These are phyloP conservation scores for Oryza longistaminata DNA, from an alignment of 176 grass and related monocot genomes.

Conservation along the genomic window DNA sequence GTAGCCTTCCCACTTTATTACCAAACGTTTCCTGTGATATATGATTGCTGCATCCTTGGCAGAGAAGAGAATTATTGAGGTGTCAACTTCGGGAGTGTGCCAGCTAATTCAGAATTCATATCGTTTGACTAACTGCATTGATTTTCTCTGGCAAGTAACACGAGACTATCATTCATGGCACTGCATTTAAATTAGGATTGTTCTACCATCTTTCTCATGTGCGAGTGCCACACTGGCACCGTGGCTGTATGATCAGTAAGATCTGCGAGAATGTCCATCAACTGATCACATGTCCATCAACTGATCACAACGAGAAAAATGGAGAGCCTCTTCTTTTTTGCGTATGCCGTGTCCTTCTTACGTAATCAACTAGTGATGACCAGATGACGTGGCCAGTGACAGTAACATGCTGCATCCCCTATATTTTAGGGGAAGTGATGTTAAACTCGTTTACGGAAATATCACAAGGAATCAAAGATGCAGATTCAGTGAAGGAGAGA, in stretches of 20 bases:
- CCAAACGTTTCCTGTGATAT: neutral
- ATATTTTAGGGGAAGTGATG: neutral
- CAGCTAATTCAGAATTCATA: neutral
- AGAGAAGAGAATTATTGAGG: neutral
- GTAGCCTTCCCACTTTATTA: neutral
- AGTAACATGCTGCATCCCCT: neutral
- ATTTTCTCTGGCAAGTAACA: neutral
- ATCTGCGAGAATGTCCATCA: neutral
- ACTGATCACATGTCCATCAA: neutral
- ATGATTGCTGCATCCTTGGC: neutral
- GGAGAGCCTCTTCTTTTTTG: neutral
- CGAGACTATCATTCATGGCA: neutral
- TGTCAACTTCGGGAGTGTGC: neutral
- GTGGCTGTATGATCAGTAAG: neutral
- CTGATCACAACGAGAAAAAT: neutral
- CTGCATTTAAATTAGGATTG: neutral
- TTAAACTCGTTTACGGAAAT: neutral
- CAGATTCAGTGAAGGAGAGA: neutral
- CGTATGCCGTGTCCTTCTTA: neutral
- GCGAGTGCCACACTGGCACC: neutral
- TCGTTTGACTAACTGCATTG: neutral
- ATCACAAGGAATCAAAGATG: neutral
- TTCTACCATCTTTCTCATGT: neutral
- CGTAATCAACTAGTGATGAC: neutral
- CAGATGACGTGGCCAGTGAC: neutral